Evolutionary conservation across 306 rosid species (phyloP), one percentile per base, ranked within the genome.

Genomic region (Gynostemma pentaphyllum): DNA sequence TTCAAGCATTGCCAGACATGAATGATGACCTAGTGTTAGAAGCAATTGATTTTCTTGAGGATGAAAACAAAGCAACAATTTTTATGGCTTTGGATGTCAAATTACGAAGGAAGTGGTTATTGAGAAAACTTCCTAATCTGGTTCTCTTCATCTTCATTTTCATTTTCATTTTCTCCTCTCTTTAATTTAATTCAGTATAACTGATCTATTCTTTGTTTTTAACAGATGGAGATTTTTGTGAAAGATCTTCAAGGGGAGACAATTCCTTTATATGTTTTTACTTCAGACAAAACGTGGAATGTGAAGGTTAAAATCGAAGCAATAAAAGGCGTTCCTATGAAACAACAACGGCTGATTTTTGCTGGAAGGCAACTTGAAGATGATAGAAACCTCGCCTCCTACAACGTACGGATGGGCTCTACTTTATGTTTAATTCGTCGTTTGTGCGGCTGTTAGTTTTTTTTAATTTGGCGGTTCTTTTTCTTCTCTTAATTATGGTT

Each of bases 11-110:
- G 76, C 82, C 83, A 6, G 83, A 81, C 53, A 81, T 86, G 82
- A 85, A 86, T 72, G 95, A 86, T 40, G 95, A 86, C 28, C 80
- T 86, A 57, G 70, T 86, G 64, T 73, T 86, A 75, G 95, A 83
- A 68, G 89, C 95, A 16, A 81, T 85, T 19, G 87, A 86, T 70
- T 72, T 79, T 41, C 50, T 86, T 36, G 95, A 86, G 82, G 89
- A 86, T 67, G 89, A 79, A 41, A 79, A 68, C 68, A 86, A 83
- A 56, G 87, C 89, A 18, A 81, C 71, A 75, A 86, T 85, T 11
- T 86, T 86, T 72, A 67, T 83, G 45, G 87, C 89, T 21, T 66
- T 86, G 70, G 84, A 71, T 71, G 70, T 69, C 9, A 79, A 83
- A 59, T 46, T 81, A 30, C 73, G 95, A 46, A 83, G 74, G 64